Evolutionary conservation across 2,329 filamentous ascomycete genomes (phyloP).

Genomic region (Neofusicoccum cordaticola): DNA sequence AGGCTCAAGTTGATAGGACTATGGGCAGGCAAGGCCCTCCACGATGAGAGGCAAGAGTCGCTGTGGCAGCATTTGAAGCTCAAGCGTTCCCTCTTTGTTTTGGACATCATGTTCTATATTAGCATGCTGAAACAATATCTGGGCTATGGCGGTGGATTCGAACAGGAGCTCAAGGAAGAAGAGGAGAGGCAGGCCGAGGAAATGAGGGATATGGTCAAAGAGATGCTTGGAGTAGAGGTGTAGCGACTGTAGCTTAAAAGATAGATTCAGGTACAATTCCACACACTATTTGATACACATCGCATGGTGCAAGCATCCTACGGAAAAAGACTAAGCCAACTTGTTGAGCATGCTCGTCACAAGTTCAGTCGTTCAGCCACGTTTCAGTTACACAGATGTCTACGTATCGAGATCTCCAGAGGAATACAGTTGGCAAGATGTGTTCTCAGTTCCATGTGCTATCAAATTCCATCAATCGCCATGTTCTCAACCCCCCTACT

Average conservation of each 20-base stretch:
- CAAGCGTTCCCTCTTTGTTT: constrained; percentile 37
- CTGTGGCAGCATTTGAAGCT: constrained; percentile 76
- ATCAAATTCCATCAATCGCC: background rate
- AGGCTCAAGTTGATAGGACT: constrained; percentile 88
- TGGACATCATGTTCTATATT: background rate
- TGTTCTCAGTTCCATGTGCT: background rate
- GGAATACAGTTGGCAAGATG: no score
- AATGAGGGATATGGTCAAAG: background rate
- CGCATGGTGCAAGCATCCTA: background rate
- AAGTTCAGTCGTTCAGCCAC: no score
- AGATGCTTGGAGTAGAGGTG: background rate
- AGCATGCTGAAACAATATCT: background rate
- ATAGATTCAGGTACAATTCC: background rate
- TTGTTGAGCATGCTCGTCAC: background rate
- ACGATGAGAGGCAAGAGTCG: constrained; percentile 68
- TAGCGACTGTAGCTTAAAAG: background rate
- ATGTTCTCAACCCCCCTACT: background rate
- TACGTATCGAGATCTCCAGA: background rate
- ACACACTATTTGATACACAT: background rate
- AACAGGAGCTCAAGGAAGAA: background rate
- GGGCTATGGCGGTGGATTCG: background rate
- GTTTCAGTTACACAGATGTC: no score
- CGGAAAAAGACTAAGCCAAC: background rate
- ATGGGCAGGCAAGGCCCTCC: constrained; percentile 84
- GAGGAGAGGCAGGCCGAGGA: background rate